phyloP scores from a whole-genome alignment of 805 yeast genomes.

The Candida xiaguanensis region DNA sequence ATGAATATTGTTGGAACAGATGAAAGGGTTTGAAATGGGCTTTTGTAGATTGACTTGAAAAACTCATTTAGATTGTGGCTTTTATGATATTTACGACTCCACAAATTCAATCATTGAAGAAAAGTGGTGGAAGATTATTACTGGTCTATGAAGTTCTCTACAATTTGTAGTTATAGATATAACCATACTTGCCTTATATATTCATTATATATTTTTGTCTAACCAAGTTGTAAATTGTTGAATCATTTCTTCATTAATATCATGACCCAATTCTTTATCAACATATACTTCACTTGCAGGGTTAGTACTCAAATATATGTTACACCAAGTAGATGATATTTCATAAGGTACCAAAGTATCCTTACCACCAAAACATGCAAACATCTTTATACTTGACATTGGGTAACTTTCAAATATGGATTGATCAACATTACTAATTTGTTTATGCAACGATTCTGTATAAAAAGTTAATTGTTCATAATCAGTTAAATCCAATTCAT shows the following conservation, averaged over 20 bases:
- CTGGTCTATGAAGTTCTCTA: no score
- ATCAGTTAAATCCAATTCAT: slow-evolving; percentile 28
- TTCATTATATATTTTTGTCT: slow-evolving; percentile 12
- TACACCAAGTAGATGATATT: slow-evolving; percentile 30
- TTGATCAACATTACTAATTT: slow-evolving; percentile 24
- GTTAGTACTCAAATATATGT: slow-evolving; percentile 24
- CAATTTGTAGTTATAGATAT: no score
- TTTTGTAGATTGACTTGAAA: no score
- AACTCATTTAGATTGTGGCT: no score
- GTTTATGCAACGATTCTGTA: slow-evolving; percentile 32
- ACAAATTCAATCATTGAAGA: no score
- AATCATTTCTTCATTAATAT: slow-evolving; percentile 32
- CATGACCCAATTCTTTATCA: slow-evolving; percentile 32
- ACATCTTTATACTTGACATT: slow-evolving; percentile 25
- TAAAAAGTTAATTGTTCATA: slow-evolving; percentile 22
- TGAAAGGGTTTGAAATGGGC: no score
- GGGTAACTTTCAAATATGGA: slow-evolving; percentile 33
- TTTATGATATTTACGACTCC: no score
- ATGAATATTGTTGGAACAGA: no score
- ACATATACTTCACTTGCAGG: slow-evolving; percentile 20
- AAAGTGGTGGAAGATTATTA: no score
- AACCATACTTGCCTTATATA: no score
- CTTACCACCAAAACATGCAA: slow-evolving; percentile 33
- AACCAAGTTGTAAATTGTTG: slow-evolving; percentile 31
- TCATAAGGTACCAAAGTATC: slow-evolving; percentile 36